Evolutionary conservation across 2,329 filamentous ascomycete species (phyloP).

Genomic region (Fusarium brevicatenulatum): DNA sequence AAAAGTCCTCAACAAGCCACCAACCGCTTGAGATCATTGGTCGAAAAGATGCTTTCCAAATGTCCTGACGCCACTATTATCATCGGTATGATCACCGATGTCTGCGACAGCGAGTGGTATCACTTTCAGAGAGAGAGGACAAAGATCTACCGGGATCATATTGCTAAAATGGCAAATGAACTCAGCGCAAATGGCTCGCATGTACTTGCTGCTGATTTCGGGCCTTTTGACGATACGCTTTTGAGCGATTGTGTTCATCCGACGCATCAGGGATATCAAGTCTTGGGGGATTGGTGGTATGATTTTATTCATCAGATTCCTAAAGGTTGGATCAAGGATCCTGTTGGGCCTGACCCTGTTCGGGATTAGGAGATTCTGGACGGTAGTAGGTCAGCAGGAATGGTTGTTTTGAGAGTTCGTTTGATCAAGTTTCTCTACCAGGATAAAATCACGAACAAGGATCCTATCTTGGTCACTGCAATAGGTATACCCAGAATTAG

Average conservation of each 20-base stretch:
- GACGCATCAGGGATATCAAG: conserved; percentile 43
- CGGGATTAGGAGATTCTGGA: background rate
- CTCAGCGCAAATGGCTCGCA: conserved; percentile 33
- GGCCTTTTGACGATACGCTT: conserved; percentile 6
- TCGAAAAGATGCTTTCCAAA: conserved; percentile 45
- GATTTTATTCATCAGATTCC: conserved; percentile 49
- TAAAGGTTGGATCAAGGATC: conserved; percentile 39
- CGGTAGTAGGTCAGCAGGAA: rapidly evolving
- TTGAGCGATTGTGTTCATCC: conserved; percentile 50
- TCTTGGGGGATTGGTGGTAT: conserved; percentile 50
- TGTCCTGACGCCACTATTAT: conserved; percentile 50
- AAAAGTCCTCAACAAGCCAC: conserved; percentile 44
- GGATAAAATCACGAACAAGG: too few relatives aligned
- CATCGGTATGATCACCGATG: conserved; percentile 48
- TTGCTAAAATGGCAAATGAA: conserved; percentile 26
- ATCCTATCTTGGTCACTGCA: rapidly evolving
- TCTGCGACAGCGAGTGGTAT: conserved; percentile 29
- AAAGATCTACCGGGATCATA: conserved; percentile 42
- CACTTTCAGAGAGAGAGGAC: conserved; percentile 36
- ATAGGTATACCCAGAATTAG: background rate
- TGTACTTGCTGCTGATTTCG: conserved; percentile 48
- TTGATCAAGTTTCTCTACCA: background rate
- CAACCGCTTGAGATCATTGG: conserved; percentile 42
- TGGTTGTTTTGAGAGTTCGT: rapidly evolving
- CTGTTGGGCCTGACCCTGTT: background rate